Evolutionary conservation across 202 grass and related monocot genomes (phyloP), one percentile per base, ranked within the genome.

Genomic region (Saccharum hybrid): DNA sequence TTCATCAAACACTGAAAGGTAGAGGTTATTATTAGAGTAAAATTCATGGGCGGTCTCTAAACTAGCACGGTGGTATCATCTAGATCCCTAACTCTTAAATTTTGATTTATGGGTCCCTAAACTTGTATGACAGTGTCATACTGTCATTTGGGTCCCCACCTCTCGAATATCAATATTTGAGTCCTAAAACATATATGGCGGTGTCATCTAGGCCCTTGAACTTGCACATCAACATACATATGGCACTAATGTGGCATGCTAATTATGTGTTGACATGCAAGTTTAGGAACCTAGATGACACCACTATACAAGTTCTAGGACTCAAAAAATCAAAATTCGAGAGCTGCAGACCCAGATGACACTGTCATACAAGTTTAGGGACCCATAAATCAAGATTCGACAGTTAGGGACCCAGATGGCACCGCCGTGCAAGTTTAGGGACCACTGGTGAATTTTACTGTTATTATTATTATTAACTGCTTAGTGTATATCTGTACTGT

Each of bases 1-100:
- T 87, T 87, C 91, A 80, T 78, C 86, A 86, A 90, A 88, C 74
- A 68, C 9, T 77, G 89, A 94, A 89, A 91, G 89, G 96, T 99
- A 90, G 16, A 82, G 57, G 8, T 81, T 82, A 48, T 81, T 80
- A 48, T 78, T 84, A 86, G 52, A n/a, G 52, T 56, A n/a, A 56
- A 56, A 56, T n/a, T 56, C 52, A n/a, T 1, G 7, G 18, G 18
- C 0, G 2, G 3, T 56, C 52, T 56, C 52, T n/a, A 56, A 56
- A 56, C 18, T 56, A 8, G 52, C 52, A 56, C 7, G 52, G 18
- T 56, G 18, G 52, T 8, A 56, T 56, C 7, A 56, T 56, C 18
- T n/a, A 2, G 52, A 6, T n/a, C 18, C 51, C 18, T 56, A 56
- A 8, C 18, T 56, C 6, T 56, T 56, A 2, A 8, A 56, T 56